Percentiles rank a stretch among this genome's conserved stretches.
phyloP scores from a whole-genome alignment of 768 basidiomycete species.

The Boletus eberwhitei region DNA sequence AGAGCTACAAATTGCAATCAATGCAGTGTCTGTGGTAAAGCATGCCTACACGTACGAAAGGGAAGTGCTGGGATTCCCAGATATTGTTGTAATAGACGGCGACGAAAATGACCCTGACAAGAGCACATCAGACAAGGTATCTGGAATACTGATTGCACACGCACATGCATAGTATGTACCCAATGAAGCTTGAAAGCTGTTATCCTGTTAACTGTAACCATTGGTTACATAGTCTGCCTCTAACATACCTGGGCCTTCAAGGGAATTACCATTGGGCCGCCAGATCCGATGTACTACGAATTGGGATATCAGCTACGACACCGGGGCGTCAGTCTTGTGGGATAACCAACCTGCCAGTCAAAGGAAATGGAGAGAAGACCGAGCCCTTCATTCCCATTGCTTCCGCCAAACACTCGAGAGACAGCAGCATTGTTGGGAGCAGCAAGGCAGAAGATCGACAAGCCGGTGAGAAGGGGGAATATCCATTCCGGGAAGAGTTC shows the following conservation, averaged over 20 bases:
- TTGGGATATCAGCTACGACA: not conserved
- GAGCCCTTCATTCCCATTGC: constrained; percentile 60
- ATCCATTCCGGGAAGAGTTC: constrained; percentile 29
- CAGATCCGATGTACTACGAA: constrained; percentile 19
- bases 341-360: constrained; percentile 53
- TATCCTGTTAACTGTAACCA: not conserved
- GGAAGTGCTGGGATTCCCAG: constrained; percentile 59
- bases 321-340: constrained; percentile 1
- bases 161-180: constrained; percentile 51
- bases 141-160: constrained; percentile 3
- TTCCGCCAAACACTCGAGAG: constrained; percentile 58
- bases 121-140: not conserved
- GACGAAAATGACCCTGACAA: constrained; percentile 31
- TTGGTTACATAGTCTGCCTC: not conserved
- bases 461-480: constrained; percentile 61
- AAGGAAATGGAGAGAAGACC: constrained; percentile 56
- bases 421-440: constrained; percentile 47
- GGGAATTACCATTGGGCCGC: constrained; percentile 48
- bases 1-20: constrained; percentile 31
- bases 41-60: constrained; percentile 44
- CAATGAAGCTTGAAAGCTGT: constrained; percentile 44
- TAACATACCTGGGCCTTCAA: constrained; percentile 43
- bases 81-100: constrained; percentile 44
- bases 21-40: not conserved
- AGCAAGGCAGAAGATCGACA: constrained; percentile 61